Percentiles rank a stretch among this genome's conserved stretches.
These are phyloP conservation scores for Alternaria atra DNA, from an alignment of 2,329 filamentous ascomycete genomes.

Conservation along the genomic window DNA sequence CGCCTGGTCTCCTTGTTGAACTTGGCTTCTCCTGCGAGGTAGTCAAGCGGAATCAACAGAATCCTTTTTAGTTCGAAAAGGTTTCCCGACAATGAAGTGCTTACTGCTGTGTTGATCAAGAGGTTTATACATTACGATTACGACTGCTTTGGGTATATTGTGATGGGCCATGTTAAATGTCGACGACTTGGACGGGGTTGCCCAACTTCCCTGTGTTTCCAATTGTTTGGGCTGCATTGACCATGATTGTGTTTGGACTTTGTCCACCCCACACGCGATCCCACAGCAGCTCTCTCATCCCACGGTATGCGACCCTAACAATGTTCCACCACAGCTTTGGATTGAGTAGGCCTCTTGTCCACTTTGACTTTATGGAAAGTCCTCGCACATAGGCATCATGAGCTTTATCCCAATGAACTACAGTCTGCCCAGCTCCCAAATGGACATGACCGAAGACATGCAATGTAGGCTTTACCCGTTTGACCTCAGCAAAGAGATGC, in stretches of 20 bases:
- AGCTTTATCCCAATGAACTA: constrained; percentile 77
- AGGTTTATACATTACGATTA: constrained; percentile 41
- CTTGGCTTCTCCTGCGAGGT: constrained; percentile 43
- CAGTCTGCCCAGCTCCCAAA: constrained; percentile 73
- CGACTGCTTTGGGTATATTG: constrained; percentile 26
- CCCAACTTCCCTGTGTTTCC: constrained; percentile 59
- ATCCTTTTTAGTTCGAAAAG: constrained; percentile 49
- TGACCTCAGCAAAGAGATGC: constrained; percentile 74
- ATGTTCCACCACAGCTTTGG: constrained; percentile 61
- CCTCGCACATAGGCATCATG: constrained; percentile 77
- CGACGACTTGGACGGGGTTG: constrained; percentile 56
- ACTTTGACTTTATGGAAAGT: constrained; percentile 53
- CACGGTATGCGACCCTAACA: constrained; percentile 61
- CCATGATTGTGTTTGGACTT: constrained; percentile 61
- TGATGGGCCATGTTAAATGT: constrained; percentile 47
- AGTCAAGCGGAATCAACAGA: constrained; percentile 51
- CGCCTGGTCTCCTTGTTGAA: constrained; percentile 54
- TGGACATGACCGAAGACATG: constrained; percentile 91
- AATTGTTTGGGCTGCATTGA: constrained; percentile 68
- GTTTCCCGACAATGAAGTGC: constrained; percentile 45
- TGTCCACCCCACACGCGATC: constrained; percentile 66
- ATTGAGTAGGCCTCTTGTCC: constrained; percentile 51
- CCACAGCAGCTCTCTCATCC: constrained; percentile 67
- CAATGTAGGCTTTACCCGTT: constrained; percentile 75
- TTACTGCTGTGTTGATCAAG: constrained; percentile 38